Base-by-base conservation (phyloP, 2,329 filamentous ascomycete species). In the Mollisia scopiformis region DNA sequence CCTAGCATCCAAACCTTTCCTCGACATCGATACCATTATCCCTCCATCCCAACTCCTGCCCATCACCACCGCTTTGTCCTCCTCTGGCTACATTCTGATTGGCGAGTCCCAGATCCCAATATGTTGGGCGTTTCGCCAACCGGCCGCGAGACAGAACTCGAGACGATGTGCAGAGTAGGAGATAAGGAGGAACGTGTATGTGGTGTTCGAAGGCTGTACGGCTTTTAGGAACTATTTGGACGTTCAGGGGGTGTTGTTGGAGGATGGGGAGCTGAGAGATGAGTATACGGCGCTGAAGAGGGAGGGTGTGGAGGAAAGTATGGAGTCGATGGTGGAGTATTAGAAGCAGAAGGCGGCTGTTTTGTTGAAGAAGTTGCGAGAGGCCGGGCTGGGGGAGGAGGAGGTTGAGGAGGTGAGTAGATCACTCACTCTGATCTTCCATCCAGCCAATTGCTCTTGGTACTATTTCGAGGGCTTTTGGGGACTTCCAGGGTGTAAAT, bases 1-100 rank as follows among this genome's bases (percentile, higher is more conserved):
- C 7, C 75, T 85, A 3, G 74, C 79, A 0, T 82, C 83, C 49
- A 84, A 85, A 71, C 73, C 75, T 30, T 71, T 84, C 50, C 80
- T 85, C 50, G 82, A 85, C 67, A 75, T 85, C 28, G 83, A 84
- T 65, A 70, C 84, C 8, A 73, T 78, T 3, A 74, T 84, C 7
- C 51, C 64, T 11, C 67, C 65, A n/a, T 14, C 62, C 66, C 6
- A 62, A 71, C 23, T 52, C 77, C 11, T 52, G 69, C 6, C 30
- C 66, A 6, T 69, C 69, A 2, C 70, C 73, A 49, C 67, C 23
- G 71, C 73, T 2, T 66, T 78, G n/a, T 68, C 70, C 5, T 64
- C 69, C 2, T 72, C 68, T 4, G 68, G 71, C 0, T 78, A 77
- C 59, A 62, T 62, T 13, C 72, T 78, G 62, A 62, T 72, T 16